Base-by-base conservation (phyloP, 148 eudicot genomes). In the Amaranthus hypochondriacus region DNA sequence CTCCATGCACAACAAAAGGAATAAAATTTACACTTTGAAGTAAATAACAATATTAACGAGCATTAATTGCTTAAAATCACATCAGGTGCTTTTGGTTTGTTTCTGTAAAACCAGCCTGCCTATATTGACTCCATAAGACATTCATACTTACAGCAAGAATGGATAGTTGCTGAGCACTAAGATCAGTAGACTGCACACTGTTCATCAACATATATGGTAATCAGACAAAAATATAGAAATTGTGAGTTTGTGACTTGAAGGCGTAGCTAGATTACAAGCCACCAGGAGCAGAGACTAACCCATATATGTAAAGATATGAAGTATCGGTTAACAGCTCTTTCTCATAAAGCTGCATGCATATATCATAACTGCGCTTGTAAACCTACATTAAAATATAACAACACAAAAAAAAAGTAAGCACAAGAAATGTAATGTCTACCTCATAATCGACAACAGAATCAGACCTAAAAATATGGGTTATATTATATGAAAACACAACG, bases 131-230 rank as follows among this genome's bases (percentile, higher is more conserved):
- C 48, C 46, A 67, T 7, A 70, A 46, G 66, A 48, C 46, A 43
- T 48, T 61, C 57, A 10, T 66, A 82, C 97, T 88, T 91, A 94
- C 99, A 75, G 93, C 82, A 82, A 82, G 94, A 85, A 92, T 66
- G 0, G 99, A 89, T 74, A 95, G 96, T 87, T 95, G 99, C 84
- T 95, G 88, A 48, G 94, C 94, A 83, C 81, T 83, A 44, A 92
- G 80, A 74, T 84, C 88, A 84, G 99, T 88, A 11, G 80, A 81
- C 78, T 82, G 96, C 80, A 95, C 74, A 83, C 98, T 94, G 88
- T 67, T 66, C 70, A 67, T 8, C 56, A 51, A 50, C 76, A 76
- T 72, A 43, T 9, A 66, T 42, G 53, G 54, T 4, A 62, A 15
- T 4, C 5, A 43, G 64, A 62, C 42, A 21, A 62, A 53, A 72